Evolutionary conservation across 2,329 filamentous ascomycete species (phyloP).

Genomic region (Cladosporium sp.): DNA sequence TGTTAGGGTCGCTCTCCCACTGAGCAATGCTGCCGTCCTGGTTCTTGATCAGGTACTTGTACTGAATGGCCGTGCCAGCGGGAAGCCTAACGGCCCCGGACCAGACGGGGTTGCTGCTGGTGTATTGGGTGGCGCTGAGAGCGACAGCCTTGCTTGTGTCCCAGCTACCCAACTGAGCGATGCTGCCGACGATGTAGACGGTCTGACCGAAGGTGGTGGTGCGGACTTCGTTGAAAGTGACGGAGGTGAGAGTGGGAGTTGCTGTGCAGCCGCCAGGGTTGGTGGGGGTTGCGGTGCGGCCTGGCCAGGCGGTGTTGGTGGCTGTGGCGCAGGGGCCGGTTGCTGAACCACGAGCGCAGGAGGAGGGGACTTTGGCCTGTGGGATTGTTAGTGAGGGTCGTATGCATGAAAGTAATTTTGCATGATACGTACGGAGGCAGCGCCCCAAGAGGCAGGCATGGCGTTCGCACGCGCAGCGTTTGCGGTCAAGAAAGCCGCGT

Average conservation of each 20-base stretch:
- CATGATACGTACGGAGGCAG: slow-evolving; percentile 13
- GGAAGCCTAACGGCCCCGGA: slow-evolving; percentile 49
- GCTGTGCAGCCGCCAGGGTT: slow-evolving; percentile 19
- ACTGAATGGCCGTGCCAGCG: slow-evolving; percentile 54
- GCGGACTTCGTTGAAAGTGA: slow-evolving; percentile 59
- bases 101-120: slow-evolving; percentile 57
- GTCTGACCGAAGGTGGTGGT: slow-evolving; percentile 57
- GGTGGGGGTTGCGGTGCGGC: slow-evolving; percentile 12
- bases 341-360: slow-evolving; percentile 24
- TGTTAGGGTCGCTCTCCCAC: slow-evolving; percentile 58
- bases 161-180: slow-evolving; percentile 57
- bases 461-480: slow-evolving; percentile 52
- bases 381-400: not conserved
- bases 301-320: slow-evolving; percentile 25
- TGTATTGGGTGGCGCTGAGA: slow-evolving; percentile 56
- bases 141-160: slow-evolving; percentile 47
- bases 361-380: slow-evolving; percentile 19
- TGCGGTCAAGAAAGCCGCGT: slow-evolving; percentile 65
- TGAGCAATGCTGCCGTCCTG: slow-evolving; percentile 45
- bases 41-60: slow-evolving; percentile 63
- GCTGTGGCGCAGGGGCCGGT: slow-evolving; percentile 25
- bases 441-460: slow-evolving; percentile 55
- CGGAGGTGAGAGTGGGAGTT: slow-evolving; percentile 34
- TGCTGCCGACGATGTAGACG: slow-evolving; percentile 60
- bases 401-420: no score